A percentile compares a stretch with the other conserved stretches of the same genome.
Evolutionary conservation across 805 yeast genomes (phyloP).

Genomic region (Wickerhamiella occidentalis): DNA sequence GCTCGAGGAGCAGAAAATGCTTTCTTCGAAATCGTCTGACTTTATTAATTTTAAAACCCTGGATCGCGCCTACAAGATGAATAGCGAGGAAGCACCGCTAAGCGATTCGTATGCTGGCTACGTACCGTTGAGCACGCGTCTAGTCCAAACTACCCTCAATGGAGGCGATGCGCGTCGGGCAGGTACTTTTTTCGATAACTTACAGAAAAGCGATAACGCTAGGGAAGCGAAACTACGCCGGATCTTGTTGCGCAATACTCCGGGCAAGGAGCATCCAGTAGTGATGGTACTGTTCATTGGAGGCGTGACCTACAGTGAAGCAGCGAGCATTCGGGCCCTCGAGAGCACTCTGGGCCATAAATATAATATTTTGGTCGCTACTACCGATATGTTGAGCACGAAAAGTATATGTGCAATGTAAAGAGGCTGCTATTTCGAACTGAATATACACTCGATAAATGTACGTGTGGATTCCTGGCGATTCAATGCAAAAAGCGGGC

Average conservation of each 20-base stretch:
- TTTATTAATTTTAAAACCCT: constrained; percentile 25
- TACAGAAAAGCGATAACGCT: constrained; percentile 16
- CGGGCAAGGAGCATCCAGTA: constrained; percentile 25
- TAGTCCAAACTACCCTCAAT: constrained; percentile 56
- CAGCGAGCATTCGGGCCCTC: constrained; percentile 54
- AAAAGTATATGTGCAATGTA: too few relatives aligned
- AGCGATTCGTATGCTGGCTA: constrained; percentile 52
- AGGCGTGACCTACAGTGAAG: constrained; percentile 77
- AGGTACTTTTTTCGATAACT: constrained; percentile 19
- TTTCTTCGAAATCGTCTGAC: constrained; percentile 28
- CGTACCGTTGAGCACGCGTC: constrained; percentile 60
- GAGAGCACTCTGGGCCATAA: constrained; percentile 28
- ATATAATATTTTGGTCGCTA: constrained; percentile 32
- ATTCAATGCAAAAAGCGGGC: neutral
- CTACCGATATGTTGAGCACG: constrained; percentile 36
- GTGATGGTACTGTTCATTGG: constrained; percentile 55
- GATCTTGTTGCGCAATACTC: constrained; percentile 25
- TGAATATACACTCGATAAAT: too few relatives aligned
- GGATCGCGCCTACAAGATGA: constrained; percentile 24
- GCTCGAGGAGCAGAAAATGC: constrained; percentile 38
- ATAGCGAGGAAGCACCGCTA: constrained; percentile 20
- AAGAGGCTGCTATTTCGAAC: too few relatives aligned
- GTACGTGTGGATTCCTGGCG: neutral
- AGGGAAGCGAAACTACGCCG: constrained; percentile 28
- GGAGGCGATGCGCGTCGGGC: neutral